Evolutionary conservation across 140 eudicot genomes (phyloP).

Genomic region (Anethum foeniculum): DNA sequence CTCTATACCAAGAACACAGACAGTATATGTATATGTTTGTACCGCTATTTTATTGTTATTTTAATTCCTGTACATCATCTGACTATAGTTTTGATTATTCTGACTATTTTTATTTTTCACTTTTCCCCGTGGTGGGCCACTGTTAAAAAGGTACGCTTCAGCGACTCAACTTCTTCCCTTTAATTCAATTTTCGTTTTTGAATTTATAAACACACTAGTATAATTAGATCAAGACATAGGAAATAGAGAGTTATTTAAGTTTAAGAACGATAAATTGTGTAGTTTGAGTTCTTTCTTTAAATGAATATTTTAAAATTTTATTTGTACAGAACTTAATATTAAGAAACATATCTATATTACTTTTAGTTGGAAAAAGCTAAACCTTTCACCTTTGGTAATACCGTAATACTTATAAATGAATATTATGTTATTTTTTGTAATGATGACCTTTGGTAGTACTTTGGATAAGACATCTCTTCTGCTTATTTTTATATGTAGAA

Average conservation of each 20-base stretch:
- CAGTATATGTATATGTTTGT: neutral
- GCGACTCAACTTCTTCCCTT: neutral
- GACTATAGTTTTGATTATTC: neutral
- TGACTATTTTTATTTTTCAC: neutral
- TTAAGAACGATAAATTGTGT: neutral
- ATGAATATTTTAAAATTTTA: neutral
- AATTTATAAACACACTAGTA: neutral
- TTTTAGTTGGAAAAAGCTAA: neutral
- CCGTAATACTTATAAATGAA: neutral
- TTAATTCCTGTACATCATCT: neutral
- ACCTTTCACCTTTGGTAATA: neutral
- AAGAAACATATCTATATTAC: neutral
- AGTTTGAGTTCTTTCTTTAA: neutral
- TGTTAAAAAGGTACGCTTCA: no score
- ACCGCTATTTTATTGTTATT: neutral
- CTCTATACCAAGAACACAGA: neutral
- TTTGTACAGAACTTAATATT: neutral
- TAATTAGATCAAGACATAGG: no score
- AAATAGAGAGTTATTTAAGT: no score
- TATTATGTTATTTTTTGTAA: neutral
- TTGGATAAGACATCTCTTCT: constrained; percentile 38
- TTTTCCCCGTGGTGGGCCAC: neutral
- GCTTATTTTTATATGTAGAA: neutral
- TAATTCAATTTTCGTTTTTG: no score
- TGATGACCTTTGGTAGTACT: neutral